A percentile compares a stretch with the other conserved stretches of the same genome.
phyloP scores from a whole-genome alignment of 164 flowering plant species.

The Warburgia ugandensis region DNA sequence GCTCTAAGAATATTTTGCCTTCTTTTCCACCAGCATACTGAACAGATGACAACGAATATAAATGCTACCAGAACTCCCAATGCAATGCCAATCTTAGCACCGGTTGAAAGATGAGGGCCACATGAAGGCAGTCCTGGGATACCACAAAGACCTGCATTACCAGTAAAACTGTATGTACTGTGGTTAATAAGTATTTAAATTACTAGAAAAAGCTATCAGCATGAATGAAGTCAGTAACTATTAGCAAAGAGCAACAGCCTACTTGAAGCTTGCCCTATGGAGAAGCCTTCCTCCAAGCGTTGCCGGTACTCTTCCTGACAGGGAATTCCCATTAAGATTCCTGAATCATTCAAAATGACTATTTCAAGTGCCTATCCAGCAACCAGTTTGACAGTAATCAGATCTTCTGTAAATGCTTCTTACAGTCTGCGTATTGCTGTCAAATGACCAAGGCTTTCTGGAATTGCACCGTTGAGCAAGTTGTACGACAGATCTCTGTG shows the following conservation, averaged over 20 bases:
- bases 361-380: no score
- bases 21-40: conserved; percentile 78
- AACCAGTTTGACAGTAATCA: conserved; percentile 1
- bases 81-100: conserved; percentile 67
- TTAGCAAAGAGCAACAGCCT: no score
- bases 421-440: conserved; percentile 66
- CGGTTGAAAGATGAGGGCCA: conserved; percentile 73
- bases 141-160: conserved; percentile 91
- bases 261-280: conserved; percentile 98
- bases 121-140: conserved; percentile 87
- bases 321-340: conserved; percentile 80
- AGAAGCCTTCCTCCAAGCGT: conserved; percentile 82
- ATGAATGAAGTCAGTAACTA: no score
- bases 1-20: conserved; percentile 87
- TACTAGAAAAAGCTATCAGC: no score
- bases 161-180: conserved; percentile 68
- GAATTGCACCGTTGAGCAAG: conserved; percentile 83
- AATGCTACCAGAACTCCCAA: conserved; percentile 37
- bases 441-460: conserved; percentile 81
- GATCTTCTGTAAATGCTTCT: conserved; percentile 23
- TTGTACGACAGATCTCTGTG: conserved; percentile 95
- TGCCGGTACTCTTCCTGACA: conserved; percentile 84
- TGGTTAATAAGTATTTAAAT: no score
- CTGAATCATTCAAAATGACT: no score
- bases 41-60: conserved; percentile 43